phyloP scores from a whole-genome alignment of 345 rosid species.

The Citrus reticulata region DNA sequence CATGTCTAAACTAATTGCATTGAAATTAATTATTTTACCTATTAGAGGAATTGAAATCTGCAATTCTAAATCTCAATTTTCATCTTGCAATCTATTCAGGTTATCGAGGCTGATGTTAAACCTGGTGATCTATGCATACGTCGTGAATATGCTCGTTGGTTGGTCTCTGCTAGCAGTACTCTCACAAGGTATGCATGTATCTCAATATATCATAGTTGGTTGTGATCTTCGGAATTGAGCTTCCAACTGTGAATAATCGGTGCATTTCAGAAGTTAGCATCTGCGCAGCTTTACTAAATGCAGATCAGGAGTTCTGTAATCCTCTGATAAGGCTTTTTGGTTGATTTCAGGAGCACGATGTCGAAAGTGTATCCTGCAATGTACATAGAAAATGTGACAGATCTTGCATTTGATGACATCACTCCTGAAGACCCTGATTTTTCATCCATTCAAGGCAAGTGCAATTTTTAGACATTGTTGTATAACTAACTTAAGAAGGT shows the following conservation, averaged over 20 bases:
- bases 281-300: background rate
- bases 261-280: background rate
- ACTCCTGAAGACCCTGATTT: constrained; percentile 88
- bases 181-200: constrained; percentile 61
- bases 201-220: constrained; percentile 15
- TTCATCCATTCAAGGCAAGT: constrained; percentile 86
- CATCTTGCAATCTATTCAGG: constrained; percentile 40
- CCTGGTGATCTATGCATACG: constrained; percentile 83
- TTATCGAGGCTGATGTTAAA: constrained; percentile 72
- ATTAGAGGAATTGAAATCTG: background rate
- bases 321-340: constrained; percentile 13
- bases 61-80: background rate
- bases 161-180: constrained; percentile 76
- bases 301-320: background rate
- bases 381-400: constrained; percentile 86
- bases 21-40: background rate
- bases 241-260: background rate
- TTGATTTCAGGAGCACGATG: constrained; percentile 53
- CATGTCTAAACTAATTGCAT: background rate
- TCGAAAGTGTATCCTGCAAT: constrained; percentile 96
- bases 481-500: background rate
- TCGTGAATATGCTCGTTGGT: constrained; percentile 92
- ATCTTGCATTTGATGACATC: constrained; percentile 91
- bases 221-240: constrained; percentile 16
- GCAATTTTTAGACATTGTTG: background rate